Evolutionary conservation across 768 basidiomycete genomes (phyloP), one percentile per base, ranked within the genome.

Genomic region (Boletus rufocinnamomeus): DNA sequence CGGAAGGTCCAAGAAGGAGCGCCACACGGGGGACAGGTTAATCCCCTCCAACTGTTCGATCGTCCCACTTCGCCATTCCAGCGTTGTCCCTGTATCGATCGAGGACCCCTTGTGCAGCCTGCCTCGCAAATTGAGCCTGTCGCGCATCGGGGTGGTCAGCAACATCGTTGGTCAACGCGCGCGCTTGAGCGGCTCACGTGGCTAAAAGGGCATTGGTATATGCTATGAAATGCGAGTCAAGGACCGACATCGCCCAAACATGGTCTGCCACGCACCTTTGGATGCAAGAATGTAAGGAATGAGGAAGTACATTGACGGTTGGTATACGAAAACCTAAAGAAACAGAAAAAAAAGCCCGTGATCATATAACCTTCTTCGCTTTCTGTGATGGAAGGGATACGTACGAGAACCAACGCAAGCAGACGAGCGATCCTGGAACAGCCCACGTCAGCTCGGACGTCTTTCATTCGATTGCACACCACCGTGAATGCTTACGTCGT

Each of bases 161-260:
- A 32, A 5, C 35, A 6, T 25, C 16, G 7, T 19, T n/a, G 25
- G 23, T 51, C 38, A 16, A 50, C n/a, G n/a, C n/a, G n/a, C 4
- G 17, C 4, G 40, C 21, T 8, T 5, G 32, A 21, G 9, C 11
- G 17, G 34, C 57, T 48, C 46, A 54, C 51, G 51, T 58, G 9
- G 46, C 51, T 17, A 58, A 54, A 28, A 54, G 30, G 1, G 32
- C n/a, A 16, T 58, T 44, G 40, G 38, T 49, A 28, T 58, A 58
- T 11, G 47, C 57, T 58, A 32, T 28, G 23, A 14, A 17, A 9
- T 45, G 16, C 17, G 8, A 9, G n/a, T 41, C 40, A 40, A 5
- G n/a, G 11, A 4, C 25, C 9, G 6, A 10, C n/a, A 6, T 49
- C 48, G 6, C 8, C 13, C 14, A 14, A 32, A 21, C 13, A 3